phyloP scores from a whole-genome alignment of 2,329 filamentous ascomycete species.

The Colletotrichum agaves region DNA sequence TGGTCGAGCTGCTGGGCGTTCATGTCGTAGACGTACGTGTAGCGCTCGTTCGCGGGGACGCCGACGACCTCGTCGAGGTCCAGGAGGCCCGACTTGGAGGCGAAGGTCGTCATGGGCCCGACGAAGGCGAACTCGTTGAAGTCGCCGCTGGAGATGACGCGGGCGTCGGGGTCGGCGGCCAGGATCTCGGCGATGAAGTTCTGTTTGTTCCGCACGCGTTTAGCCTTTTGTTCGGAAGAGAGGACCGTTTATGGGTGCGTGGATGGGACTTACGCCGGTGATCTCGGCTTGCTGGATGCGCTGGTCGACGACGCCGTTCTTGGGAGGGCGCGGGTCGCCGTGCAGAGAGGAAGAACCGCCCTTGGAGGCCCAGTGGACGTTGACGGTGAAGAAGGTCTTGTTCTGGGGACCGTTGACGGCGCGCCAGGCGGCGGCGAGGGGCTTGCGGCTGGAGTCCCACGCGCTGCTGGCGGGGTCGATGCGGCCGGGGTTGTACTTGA shows the following conservation, averaged over 20 bases:
- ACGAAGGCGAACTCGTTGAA: slow-evolving; percentile 79
- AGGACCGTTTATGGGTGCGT: neutral
- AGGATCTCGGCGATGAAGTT: slow-evolving; percentile 69
- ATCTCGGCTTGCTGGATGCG: slow-evolving; percentile 67
- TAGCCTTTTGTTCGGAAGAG: slow-evolving; percentile 18
- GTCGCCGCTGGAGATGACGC: slow-evolving; percentile 72
- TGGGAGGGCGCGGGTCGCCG: slow-evolving; percentile 72
- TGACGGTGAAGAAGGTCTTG: slow-evolving; percentile 74
- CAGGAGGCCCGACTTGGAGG: slow-evolving; percentile 61
- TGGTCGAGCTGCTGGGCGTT: slow-evolving; percentile 78
- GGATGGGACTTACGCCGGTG: slow-evolving; percentile 59
- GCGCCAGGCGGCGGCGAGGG: slow-evolving; percentile 73
- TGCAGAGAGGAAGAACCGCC: slow-evolving; percentile 72
- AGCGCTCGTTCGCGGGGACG: slow-evolving; percentile 67
- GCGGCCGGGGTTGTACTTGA: slow-evolving; percentile 75
- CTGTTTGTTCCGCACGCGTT: slow-evolving; percentile 44
- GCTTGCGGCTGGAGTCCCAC: slow-evolving; percentile 73
- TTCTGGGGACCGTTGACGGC: slow-evolving; percentile 61
- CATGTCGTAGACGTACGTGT: slow-evolving; percentile 77
- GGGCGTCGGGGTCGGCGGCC: slow-evolving; percentile 63
- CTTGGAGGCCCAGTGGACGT: slow-evolving; percentile 76
- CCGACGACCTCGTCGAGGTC: slow-evolving; percentile 71
- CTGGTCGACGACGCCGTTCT: slow-evolving; percentile 71
- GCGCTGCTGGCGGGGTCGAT: slow-evolving; percentile 71
- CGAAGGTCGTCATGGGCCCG: slow-evolving; percentile 66